Base-by-base conservation (phyloP, 106 monocot genomes). In the Ottelia alismoides region DNA sequence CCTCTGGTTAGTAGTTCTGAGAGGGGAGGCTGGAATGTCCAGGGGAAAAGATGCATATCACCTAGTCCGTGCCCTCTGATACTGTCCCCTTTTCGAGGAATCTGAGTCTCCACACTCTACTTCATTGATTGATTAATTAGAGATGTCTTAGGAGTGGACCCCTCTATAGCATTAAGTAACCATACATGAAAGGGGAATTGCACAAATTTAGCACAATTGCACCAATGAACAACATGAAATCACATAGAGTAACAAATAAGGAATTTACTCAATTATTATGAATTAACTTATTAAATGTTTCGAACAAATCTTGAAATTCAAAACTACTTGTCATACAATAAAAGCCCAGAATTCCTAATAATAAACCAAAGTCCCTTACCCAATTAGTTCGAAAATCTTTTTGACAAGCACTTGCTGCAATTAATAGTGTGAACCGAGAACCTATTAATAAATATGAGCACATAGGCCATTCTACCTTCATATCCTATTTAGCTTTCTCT, bases 231-330 rank as follows among this genome's bases (percentile, higher is more conserved):
- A 53, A 53, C 26, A 53, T 10, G 25, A 53, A 53, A 24, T 0
- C 52, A 53, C 52, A 23, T 25, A 26, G 22, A 53, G 52, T 27
- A 58, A 27, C 20, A 59, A 59, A 59, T 27, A 59, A 59, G 25
- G 45, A 59, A 59, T 59, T 59, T 1, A 43, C 58, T 27, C 45
- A 22, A 28, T 53, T 53, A 53, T 53, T 53, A 5, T 27, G 12
- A 27, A 26, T 45, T 27, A 59, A 59, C 11, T 59, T 59, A 59
- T 43, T 59, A 59, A 59, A 59, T 59, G 10, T 59, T 59, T 59
- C 26, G 9, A 59, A 23, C 17, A 59, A 26, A 44, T 44, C 43
- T 23, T 16, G 40, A 58, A 58, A 58, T 35, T 58, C 40, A 17
- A 58, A 58, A 44, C 58, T 58, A 20, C 11, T 21, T 23, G n/a